A percentile compares a stretch with the other conserved stretches of the same genome.
Conservation (phyloP, 306 rosid genomes). For the Phaseolus lunatus region DNA sequence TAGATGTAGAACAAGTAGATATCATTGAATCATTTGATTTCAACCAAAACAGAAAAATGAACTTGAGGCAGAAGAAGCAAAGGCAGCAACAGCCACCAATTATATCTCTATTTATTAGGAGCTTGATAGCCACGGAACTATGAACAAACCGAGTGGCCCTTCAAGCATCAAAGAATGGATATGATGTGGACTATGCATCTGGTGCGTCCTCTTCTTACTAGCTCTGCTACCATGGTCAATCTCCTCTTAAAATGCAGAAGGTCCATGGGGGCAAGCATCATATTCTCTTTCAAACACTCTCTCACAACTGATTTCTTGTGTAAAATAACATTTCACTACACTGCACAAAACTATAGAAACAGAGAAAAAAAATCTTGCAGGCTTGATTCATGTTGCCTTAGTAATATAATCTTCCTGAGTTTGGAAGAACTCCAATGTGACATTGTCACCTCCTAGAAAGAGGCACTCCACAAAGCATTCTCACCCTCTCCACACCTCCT, state of each 20-base stretch:
- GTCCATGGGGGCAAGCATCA: slow-evolving; percentile 56
- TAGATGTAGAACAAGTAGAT: slow-evolving; percentile 37
- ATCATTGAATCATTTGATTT: slow-evolving; percentile 33
- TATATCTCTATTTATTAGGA: slow-evolving; percentile 59
- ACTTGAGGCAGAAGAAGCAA: slow-evolving; percentile 44
- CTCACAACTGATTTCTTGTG: slow-evolving; percentile 44
- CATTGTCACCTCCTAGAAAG: slow-evolving; percentile 63
- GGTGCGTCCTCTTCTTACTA: slow-evolving; percentile 51
- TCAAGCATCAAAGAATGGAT: slow-evolving; percentile 83
- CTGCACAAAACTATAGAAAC: slow-evolving; percentile 48
- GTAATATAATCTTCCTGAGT: slow-evolving; percentile 65
- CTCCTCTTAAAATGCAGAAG: slow-evolving; percentile 78
- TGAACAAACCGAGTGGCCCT: slow-evolving; percentile 67
- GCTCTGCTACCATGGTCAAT: slow-evolving; percentile 72
- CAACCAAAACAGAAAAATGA: slow-evolving; percentile 50
- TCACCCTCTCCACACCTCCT: slow-evolving; percentile 96
- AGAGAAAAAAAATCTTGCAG: slow-evolving; percentile 38
- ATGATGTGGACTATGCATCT: slow-evolving; percentile 35
- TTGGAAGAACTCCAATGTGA: slow-evolving; percentile 66
- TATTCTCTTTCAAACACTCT: slow-evolving; percentile 42
- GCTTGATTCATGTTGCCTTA: slow-evolving; percentile 38
- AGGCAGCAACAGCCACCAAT: slow-evolving; percentile 51
- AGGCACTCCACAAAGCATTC: slow-evolving; percentile 86
- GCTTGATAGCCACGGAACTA: slow-evolving; percentile 73
- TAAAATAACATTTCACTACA: slow-evolving; percentile 57